A percentile compares a stretch with the other conserved stretches of the same genome.
Evolutionary conservation across 2,329 filamentous ascomycete genomes (phyloP).

Genomic region (Fusarium citri): DNA sequence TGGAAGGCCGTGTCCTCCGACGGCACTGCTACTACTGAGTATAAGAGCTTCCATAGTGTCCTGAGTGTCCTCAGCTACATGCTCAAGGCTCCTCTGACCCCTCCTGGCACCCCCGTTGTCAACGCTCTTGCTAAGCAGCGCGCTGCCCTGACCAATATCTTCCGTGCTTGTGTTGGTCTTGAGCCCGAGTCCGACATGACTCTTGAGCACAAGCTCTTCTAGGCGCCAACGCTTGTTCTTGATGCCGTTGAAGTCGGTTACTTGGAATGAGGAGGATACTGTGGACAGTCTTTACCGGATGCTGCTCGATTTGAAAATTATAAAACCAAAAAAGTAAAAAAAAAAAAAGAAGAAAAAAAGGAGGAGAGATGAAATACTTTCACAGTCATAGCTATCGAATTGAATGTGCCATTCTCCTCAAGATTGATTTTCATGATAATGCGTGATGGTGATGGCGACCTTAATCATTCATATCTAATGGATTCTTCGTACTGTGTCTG

Average conservation of each 20-base stretch:
- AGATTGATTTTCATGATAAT: background rate
- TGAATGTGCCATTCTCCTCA: conserved; percentile 41
- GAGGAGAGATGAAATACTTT: conserved; percentile 33
- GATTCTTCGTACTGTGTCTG: background rate
- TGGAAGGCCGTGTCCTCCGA: conserved; percentile 76
- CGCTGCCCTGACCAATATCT: conserved; percentile 94
- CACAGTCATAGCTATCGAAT: conserved; percentile 42
- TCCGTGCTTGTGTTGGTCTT: conserved; percentile 95
- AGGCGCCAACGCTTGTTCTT: conserved; percentile 44
- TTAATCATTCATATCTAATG: background rate
- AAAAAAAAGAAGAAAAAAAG: conserved; percentile 23
- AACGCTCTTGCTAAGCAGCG: conserved; percentile 98
- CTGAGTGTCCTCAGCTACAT: conserved; percentile 98
- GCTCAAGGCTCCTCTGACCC: conserved; percentile 95
- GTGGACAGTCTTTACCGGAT: conserved; percentile 34
- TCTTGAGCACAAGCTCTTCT: conserved; percentile 97
- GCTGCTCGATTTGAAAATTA: conserved; percentile 5
- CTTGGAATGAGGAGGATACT: conserved; percentile 9
- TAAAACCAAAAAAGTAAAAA: conserved; percentile 14
- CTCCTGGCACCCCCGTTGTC: conserved; percentile 93
- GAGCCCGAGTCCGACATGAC: conserved; percentile 99
- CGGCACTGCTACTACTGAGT: conserved; percentile 70
- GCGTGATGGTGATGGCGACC: background rate
- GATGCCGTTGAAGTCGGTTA: background rate
- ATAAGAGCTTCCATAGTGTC: conserved; percentile 95